These are phyloP conservation scores for Fusarium zealandicum DNA, from an alignment of 2,329 filamentous ascomycete genomes.

Conservation along the genomic window DNA sequence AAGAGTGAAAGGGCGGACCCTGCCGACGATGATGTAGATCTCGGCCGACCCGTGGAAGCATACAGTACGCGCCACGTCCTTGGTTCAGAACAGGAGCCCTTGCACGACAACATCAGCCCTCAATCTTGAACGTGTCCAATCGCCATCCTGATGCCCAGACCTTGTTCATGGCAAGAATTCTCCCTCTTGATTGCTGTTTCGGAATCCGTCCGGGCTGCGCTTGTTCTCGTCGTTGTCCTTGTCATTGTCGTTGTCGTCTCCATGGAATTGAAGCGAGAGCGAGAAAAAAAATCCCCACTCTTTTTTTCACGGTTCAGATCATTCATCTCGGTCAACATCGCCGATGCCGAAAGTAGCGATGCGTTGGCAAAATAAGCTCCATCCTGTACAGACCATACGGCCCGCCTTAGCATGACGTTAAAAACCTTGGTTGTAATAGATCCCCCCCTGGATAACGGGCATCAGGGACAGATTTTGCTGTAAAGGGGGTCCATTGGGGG, in stretches of 20 bases:
- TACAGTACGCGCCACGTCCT: conserved; percentile 12
- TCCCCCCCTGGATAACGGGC: conserved; percentile 6
- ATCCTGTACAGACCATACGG: conserved; percentile 13
- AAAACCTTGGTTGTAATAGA: conserved; percentile 9
- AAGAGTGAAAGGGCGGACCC: conserved; percentile 25
- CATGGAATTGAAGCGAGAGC: background rate
- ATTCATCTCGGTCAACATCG: conserved; percentile 29
- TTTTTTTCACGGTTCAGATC: conserved; percentile 25
- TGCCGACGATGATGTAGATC: conserved; percentile 41
- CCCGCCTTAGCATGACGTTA: conserved; percentile 24
- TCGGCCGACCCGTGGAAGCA: conserved; percentile 25
- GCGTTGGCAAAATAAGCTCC: conserved; percentile 30
- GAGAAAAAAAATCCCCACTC: conserved; percentile 17
- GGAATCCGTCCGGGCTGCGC: conserved; percentile 1
- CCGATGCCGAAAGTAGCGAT: conserved; percentile 18
- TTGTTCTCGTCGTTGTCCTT: background rate
- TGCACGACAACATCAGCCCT: conserved; percentile 15
- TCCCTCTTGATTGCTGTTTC: conserved; percentile 11
- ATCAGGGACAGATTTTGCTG: conserved; percentile 2
- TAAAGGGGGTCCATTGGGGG: conserved; percentile 7
- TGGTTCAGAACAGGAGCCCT: background rate
- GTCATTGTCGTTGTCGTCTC: no score
- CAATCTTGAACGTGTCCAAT: conserved; percentile 12
- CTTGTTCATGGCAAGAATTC: background rate
- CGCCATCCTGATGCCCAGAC: conserved; percentile 3